A percentile compares a stretch with the other conserved stretches of the same genome.
phyloP scores from a whole-genome alignment of 2,329 filamentous ascomycete genomes.

The Colletotrichum sp. region DNA sequence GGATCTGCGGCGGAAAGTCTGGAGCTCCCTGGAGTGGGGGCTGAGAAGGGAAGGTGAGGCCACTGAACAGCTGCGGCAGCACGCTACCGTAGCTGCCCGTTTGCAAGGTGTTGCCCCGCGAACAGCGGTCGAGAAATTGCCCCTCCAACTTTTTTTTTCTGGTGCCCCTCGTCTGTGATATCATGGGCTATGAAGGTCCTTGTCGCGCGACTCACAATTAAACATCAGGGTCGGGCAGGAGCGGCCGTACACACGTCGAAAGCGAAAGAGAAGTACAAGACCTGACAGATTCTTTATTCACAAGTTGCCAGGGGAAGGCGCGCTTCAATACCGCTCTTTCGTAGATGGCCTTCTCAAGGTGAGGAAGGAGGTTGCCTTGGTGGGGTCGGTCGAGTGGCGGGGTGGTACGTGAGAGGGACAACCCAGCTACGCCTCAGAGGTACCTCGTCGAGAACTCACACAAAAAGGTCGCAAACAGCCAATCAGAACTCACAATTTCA shows the following conservation, averaged over 20 bases:
- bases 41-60: not conserved
- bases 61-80: not conserved
- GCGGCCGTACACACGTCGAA: rapidly evolving
- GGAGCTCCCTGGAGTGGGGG: not conserved
- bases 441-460: not conserved
- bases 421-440: not conserved
- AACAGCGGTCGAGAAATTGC: not conserved
- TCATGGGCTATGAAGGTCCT: not conserved
- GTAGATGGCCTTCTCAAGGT: not conserved
- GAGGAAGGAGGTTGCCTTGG: not conserved
- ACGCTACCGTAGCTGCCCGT: not conserved
- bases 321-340: slow-evolving; percentile 4
- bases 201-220: not conserved
- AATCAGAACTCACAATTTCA: not conserved
- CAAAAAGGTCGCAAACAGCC: not conserved
- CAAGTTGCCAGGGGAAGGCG: not conserved
- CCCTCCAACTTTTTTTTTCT: slow-evolving; percentile 1
- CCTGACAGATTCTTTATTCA: not conserved
- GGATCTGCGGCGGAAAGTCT: slow-evolving; percentile 5
- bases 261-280: rapidly evolving
- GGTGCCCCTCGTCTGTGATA: slow-evolving; percentile 1
- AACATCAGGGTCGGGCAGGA: not conserved
- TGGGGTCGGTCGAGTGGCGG: slow-evolving; percentile 1
- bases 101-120: slow-evolving; percentile 16
- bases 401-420: not conserved